Evolutionary conservation across 2,329 filamentous ascomycete genomes (phyloP).

Genomic region (Sordariomycetes sp.): DNA sequence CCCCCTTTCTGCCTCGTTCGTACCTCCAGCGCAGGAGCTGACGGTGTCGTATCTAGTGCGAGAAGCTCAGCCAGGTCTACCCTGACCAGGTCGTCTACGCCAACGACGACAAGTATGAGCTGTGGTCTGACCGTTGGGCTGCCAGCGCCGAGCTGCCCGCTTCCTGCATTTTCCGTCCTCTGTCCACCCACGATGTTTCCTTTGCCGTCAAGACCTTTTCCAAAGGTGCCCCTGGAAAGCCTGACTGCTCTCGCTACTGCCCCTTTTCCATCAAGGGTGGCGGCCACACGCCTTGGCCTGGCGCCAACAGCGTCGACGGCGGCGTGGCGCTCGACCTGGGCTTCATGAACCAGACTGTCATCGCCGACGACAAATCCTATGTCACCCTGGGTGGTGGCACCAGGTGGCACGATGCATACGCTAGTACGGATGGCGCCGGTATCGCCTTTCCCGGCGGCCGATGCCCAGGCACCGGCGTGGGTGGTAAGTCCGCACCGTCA

Average conservation of each 20-base stretch:
- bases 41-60: not conserved
- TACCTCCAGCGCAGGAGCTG: no score
- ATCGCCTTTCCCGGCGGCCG: no score
- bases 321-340: not conserved
- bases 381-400: not conserved
- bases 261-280: not conserved
- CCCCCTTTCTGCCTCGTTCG: not conserved
- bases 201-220: not conserved
- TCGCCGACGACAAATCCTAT: not conserved
- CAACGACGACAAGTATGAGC: not conserved
- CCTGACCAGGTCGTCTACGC: not conserved
- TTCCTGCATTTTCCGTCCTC: not conserved
- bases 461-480: no score
- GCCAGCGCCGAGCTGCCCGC: not conserved
- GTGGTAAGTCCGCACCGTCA: no score
- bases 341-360: not conserved
- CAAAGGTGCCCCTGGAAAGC: not conserved
- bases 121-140: not conserved
- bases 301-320: constrained; percentile 1
- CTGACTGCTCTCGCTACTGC: not conserved
- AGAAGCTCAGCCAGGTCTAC: not conserved
- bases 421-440: no score
- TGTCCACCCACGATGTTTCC: not conserved
- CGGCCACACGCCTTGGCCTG: not conserved
- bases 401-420: not conserved